Evolutionary conservation across 139 green algal genomes (phyloP).

Genomic region (Monoraphidium neglectum): DNA sequence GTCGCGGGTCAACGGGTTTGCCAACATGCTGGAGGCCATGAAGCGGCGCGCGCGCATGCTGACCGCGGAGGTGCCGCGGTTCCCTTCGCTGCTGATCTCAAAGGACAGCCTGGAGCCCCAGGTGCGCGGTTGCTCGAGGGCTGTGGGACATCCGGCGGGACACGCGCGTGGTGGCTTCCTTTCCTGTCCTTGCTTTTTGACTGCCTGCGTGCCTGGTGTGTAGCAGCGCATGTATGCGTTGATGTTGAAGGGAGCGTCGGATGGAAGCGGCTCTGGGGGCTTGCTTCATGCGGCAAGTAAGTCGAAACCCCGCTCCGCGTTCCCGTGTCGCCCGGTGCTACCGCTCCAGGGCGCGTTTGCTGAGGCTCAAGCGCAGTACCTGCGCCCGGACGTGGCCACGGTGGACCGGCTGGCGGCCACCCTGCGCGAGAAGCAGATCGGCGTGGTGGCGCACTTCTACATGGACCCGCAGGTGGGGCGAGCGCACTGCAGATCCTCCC

Average conservation of each 20-base stretch:
- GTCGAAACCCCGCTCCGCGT: no score
- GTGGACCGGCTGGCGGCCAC: slow-evolving; percentile 60
- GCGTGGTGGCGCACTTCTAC: slow-evolving; percentile 99
- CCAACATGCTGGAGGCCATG: slow-evolving; percentile 86
- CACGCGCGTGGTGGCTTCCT: neutral
- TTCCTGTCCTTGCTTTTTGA: no score
- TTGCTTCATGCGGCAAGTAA: no score
- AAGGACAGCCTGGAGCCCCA: slow-evolving; percentile 50
- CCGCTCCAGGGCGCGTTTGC: slow-evolving; percentile 90
- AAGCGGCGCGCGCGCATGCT: slow-evolving; percentile 62
- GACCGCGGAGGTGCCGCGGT: slow-evolving; percentile 58
- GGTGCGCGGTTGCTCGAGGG: neutral
- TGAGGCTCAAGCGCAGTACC: slow-evolving; percentile 81
- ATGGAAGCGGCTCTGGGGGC: no score
- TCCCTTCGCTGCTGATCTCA: slow-evolving; percentile 89
- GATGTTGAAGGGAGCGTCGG: no score
- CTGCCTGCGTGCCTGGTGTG: no score
- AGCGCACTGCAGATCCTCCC: no score
- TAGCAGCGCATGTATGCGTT: no score
- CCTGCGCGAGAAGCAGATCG: slow-evolving; percentile 86
- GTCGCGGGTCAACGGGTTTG: slow-evolving; percentile 78
- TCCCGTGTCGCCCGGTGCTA: no score
- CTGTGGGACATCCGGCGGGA: neutral
- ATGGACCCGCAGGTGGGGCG: slow-evolving; percentile 94
- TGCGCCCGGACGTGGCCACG: slow-evolving; percentile 54